These are phyloP conservation scores for Polytrichum commune DNA, from an alignment of 225 moss, liverwort and hornwort genomes.

Conservation along the genomic window DNA sequence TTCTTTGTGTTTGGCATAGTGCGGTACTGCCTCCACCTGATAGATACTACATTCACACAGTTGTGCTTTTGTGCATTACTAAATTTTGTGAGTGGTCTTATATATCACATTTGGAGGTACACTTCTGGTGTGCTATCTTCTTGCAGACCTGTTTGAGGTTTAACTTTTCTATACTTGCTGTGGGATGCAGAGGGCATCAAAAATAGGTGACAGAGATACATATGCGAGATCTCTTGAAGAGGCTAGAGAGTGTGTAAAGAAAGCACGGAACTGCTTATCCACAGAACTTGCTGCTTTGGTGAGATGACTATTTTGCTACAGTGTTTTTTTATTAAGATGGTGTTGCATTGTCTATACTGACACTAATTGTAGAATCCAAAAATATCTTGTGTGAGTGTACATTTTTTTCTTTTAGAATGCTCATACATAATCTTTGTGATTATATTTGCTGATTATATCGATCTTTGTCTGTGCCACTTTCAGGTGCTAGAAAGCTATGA, in stretches of 20 bases:
- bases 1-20: constrained; percentile 76
- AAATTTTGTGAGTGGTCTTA: no score
- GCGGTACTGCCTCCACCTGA: constrained; percentile 29
- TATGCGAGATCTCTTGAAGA: constrained; percentile 34
- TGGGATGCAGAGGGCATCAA: constrained; percentile 31
- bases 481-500: constrained; percentile 99
- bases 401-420: not conserved
- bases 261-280: constrained; percentile 85
- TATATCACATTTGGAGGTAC: no score
- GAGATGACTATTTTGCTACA: not conserved
- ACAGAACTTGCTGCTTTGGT: constrained; percentile 99
- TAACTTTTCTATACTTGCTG: constrained; percentile 11
- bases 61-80: no score
- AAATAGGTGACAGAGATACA: constrained; percentile 11
- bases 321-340: no score
- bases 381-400: not conserved
- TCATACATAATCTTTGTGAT: no score
- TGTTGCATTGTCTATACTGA: no score
- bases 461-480: not conserved
- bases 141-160: no score
- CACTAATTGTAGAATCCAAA: no score
- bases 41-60: no score
- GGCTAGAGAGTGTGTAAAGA: constrained; percentile 72
- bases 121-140: no score
- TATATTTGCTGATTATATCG: no score